Evolutionary conservation across 2,329 filamentous ascomycete genomes (phyloP).

Genomic region (Cercospora sojina): DNA sequence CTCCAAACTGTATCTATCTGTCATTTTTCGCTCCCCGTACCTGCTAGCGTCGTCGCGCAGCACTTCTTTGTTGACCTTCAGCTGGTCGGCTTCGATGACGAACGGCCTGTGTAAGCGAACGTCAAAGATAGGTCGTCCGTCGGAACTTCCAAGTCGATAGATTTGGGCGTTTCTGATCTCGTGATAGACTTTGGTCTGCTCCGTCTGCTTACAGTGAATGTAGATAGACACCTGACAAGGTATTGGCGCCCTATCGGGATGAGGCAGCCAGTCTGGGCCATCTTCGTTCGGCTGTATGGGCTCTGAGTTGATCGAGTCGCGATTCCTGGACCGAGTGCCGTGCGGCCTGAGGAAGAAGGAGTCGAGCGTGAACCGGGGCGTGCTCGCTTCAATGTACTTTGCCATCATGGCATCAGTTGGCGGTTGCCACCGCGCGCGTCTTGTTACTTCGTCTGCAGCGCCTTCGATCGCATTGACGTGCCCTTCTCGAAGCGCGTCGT

Average conservation of each 20-base stretch:
- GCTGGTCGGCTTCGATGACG: conserved; percentile 27
- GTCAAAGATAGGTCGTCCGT: conserved; percentile 20
- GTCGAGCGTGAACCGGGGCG: conserved; percentile 1
- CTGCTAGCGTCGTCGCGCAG: conserved; percentile 13
- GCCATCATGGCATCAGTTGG: conserved; percentile 9
- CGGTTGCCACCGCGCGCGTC: conserved; percentile 17
- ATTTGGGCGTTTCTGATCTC: conserved; percentile 23
- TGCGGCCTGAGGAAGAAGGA: conserved; percentile 5
- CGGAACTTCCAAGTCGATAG: conserved; percentile 10
- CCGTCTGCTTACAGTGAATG: conserved; percentile 15
- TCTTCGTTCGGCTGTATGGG: not conserved
- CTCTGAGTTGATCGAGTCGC: not conserved
- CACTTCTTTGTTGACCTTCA: conserved; percentile 22
- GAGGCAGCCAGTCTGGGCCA: conserved; percentile 28
- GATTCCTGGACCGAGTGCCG: not conserved
- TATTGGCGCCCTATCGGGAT: conserved; percentile 21
- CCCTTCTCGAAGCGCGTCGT: conserved; percentile 22
- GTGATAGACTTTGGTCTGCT: conserved; percentile 13
- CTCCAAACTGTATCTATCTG: conserved; percentile 28
- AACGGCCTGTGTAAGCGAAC: conserved; percentile 31
- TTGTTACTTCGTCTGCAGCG: not conserved
- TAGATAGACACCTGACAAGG: conserved; percentile 28
- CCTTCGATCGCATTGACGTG: conserved; percentile 3
- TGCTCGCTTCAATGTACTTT: not conserved
- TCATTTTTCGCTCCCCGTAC: conserved; percentile 28